Percentiles rank a stretch among this genome's conserved stretches.
Conservation (phyloP, 768 basidiomycete genomes). For the Lactarius tabidus region DNA sequence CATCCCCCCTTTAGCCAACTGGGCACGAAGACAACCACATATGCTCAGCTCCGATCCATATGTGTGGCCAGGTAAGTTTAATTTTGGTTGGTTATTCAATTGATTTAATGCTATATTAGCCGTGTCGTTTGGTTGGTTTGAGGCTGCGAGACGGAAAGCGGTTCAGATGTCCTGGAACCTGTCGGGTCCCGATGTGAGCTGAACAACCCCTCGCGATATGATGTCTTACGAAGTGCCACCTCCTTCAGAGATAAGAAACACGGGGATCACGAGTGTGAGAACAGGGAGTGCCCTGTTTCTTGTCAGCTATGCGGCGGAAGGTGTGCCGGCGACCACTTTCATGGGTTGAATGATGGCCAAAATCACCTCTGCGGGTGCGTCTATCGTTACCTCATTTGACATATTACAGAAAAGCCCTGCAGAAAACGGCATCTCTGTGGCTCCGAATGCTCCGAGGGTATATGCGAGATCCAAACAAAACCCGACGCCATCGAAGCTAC, state of each 20-base stretch:
- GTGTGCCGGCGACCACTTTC: constrained; percentile 48
- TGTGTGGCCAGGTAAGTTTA: constrained; percentile 47
- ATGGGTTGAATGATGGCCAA: constrained; percentile 39
- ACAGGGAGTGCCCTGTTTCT: constrained; percentile 46
- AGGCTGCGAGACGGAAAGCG: not conserved
- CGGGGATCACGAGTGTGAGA: constrained; percentile 45
- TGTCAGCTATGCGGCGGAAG: constrained; percentile 54
- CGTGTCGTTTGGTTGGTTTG: constrained; percentile 5
- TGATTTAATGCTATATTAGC: not conserved
- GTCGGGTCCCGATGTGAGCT: constrained; percentile 10
- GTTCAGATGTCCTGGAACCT: not conserved
- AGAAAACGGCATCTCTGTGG: constrained; percentile 51
- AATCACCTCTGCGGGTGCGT: constrained; percentile 57
- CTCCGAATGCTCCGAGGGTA: constrained; percentile 43
- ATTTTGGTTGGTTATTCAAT: not conserved
- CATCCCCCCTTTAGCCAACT: no score
- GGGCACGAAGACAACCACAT: constrained; percentile 42
- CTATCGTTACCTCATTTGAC: not conserved
- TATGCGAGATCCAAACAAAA: constrained; percentile 54
- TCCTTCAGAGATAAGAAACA: constrained; percentile 42
- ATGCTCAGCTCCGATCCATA: constrained; percentile 50
- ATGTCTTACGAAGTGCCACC: not conserved
- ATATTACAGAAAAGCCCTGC: not conserved
- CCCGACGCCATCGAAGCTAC: constrained; percentile 59
- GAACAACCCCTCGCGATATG: not conserved